A percentile compares a stretch with the other conserved stretches of the same genome.
phyloP scores from a whole-genome alignment of 1,139 yeast genomes.

The Yamadazyma spencermartinsiae region DNA sequence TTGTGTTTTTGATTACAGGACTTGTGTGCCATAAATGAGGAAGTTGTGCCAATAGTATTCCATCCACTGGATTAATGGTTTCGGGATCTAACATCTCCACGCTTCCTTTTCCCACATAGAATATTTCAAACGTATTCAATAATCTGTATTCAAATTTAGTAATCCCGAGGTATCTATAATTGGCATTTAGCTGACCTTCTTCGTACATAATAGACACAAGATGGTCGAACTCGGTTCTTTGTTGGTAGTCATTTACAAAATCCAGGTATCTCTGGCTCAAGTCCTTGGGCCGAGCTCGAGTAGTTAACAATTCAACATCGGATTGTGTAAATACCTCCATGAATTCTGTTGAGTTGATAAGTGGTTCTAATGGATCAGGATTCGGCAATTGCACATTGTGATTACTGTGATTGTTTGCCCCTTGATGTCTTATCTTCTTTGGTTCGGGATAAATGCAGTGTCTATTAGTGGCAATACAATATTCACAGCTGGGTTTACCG shows the following conservation, averaged over 20 bases:
- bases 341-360: no score
- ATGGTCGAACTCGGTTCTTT: no score
- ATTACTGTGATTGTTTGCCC: no score
- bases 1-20: not conserved
- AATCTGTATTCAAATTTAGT: constrained; percentile 4
- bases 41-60: not conserved
- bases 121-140: not conserved
- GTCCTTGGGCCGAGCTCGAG: no score
- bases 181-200: not conserved
- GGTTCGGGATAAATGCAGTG: constrained; percentile 4
- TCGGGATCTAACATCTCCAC: not conserved
- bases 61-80: no score
- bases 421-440: not conserved
- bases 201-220: not conserved
- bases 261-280: no score
- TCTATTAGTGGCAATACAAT: not conserved
- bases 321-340: no score
- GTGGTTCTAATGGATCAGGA: no score
- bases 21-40: not conserved
- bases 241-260: no score
- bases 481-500: constrained; percentile 5
- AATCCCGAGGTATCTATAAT: not conserved
- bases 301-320: no score
- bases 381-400: no score
- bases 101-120: not conserved